Percentiles rank a stretch among this genome's conserved stretches.
Evolutionary conservation across 768 basidiomycete genomes (phyloP).

Genomic region (Cubamyces sp.): DNA sequence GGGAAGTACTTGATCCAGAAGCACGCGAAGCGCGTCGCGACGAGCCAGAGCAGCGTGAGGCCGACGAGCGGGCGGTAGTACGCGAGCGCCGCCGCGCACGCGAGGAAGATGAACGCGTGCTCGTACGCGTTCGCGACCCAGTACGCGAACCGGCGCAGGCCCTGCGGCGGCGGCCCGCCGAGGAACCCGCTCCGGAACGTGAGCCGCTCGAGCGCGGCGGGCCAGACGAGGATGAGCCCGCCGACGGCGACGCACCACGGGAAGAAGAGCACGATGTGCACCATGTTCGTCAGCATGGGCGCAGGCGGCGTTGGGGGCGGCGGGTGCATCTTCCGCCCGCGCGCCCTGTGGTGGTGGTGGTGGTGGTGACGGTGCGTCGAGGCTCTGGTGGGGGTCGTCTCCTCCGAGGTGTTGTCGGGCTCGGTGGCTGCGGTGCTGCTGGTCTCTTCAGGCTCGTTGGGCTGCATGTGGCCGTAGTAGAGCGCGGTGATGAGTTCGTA

Average conservation of each 20-base stretch:
- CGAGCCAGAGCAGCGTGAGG: slow-evolving; percentile 7
- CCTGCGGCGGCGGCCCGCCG: slow-evolving; percentile 29
- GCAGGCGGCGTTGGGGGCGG: background rate
- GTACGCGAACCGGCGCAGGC: slow-evolving; percentile 43
- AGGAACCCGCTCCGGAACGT: slow-evolving; percentile 37
- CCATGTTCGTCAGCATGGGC: background rate
- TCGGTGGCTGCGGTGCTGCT: background rate
- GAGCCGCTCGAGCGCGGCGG: slow-evolving; percentile 33
- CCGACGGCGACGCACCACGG: slow-evolving; percentile 44
- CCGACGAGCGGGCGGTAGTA: slow-evolving; percentile 23
- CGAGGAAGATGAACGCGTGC: slow-evolving; percentile 41
- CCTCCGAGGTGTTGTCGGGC: background rate
- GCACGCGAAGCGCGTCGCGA: slow-evolving; percentile 30
- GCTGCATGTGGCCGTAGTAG: slow-evolving; percentile 5
- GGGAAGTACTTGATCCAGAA: slow-evolving; percentile 32
- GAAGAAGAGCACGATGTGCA: slow-evolving; percentile 31
- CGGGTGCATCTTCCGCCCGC: background rate
- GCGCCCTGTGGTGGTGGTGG: background rate
- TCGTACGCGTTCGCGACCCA: slow-evolving; percentile 42
- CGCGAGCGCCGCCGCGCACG: slow-evolving; percentile 21
- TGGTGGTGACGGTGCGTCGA: background rate
- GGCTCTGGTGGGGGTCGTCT: background rate
- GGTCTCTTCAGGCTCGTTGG: background rate
- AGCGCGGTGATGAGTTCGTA: slow-evolving; percentile 1
- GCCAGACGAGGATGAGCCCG: slow-evolving; percentile 37